These are phyloP conservation scores for Peniophora sp. DNA, from an alignment of 1,284 basidiomycete species.

Conservation along the genomic window DNA sequence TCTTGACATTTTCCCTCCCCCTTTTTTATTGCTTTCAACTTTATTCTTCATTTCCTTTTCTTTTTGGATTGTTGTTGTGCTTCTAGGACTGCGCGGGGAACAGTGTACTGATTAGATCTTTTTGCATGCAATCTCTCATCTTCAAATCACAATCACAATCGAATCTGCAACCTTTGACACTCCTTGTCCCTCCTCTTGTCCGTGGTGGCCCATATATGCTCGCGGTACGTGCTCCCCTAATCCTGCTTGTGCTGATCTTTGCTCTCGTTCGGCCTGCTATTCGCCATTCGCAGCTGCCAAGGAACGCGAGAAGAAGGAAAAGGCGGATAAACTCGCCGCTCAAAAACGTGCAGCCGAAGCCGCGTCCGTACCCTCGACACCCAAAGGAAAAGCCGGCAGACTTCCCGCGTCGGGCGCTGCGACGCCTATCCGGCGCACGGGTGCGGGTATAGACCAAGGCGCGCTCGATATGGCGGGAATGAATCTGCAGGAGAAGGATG, in stretches of 20 bases:
- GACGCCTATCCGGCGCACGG: slow-evolving; percentile 25
- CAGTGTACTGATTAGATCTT: slow-evolving; percentile 26
- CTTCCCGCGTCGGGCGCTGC: slow-evolving; percentile 23
- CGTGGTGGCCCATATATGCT: too few species aligned
- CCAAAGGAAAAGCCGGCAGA: slow-evolving; percentile 21
- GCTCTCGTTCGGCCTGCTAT: neutral
- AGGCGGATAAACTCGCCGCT: slow-evolving; percentile 47
- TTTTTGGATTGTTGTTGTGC: slow-evolving; percentile 22
- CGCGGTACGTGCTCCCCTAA: too few species aligned
- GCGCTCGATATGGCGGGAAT: slow-evolving; percentile 69
- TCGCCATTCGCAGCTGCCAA: slow-evolving; percentile 48
- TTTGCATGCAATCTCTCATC: slow-evolving; percentile 16
- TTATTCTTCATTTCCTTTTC: slow-evolving; percentile 11
- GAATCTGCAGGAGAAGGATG: slow-evolving; percentile 50
- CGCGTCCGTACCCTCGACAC: slow-evolving; percentile 15
- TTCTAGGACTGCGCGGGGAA: slow-evolving; percentile 17
- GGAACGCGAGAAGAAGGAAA: slow-evolving; percentile 69
- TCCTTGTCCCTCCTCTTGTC: too few species aligned
- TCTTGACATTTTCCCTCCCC: slow-evolving; percentile 12
- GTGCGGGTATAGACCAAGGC: slow-evolving; percentile 35
- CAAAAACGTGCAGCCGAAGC: slow-evolving; percentile 34
- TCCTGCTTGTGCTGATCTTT: too few species aligned
- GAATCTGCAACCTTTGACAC: too few species aligned
- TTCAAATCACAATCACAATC: slow-evolving; percentile 9
- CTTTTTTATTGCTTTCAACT: slow-evolving; percentile 10